phyloP scores from a whole-genome alignment of 2,329 filamentous ascomycete species.

The Trichoderma sp. region DNA sequence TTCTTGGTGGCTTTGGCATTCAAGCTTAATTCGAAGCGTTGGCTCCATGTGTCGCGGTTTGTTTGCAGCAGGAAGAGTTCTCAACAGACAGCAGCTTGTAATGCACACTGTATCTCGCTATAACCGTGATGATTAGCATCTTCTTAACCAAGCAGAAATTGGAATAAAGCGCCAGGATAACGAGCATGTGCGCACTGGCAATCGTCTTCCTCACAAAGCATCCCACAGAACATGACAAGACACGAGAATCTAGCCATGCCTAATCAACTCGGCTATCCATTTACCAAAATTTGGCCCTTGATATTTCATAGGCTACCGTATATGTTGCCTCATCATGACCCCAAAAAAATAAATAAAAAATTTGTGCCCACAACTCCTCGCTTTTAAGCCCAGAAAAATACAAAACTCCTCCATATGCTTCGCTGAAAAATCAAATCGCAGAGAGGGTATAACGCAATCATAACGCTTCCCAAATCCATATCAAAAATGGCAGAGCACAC shows the following conservation, averaged over 20 bases:
- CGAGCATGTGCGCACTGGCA: not conserved
- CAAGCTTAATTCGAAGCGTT: not conserved
- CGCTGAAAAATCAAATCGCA: constrained; percentile 2
- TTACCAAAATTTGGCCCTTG: not conserved
- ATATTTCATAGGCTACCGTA: not conserved
- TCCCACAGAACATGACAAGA: not conserved
- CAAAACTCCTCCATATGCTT: constrained; percentile 4
- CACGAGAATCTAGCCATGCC: not conserved
- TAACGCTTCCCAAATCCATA: not conserved
- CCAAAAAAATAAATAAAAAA: not conserved
- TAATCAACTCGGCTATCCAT: not conserved
- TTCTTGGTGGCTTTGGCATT: not conserved
- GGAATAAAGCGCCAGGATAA: not conserved
- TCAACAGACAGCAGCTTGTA: not conserved
- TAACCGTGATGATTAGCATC: not conserved
- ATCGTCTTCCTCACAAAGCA: not conserved
- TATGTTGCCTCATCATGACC: not conserved
- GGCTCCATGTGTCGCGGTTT: not conserved
- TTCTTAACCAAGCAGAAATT: not conserved
- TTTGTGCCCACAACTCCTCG: not conserved
- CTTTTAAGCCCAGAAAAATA: not conserved
- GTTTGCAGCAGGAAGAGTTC: not conserved
- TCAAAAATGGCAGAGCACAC: not conserved
- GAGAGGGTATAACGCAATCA: constrained; percentile 2
- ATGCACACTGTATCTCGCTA: not conserved